A percentile compares a stretch with the other conserved stretches of the same genome.
Conservation (phyloP, 495 filamentous ascomycete species). For the Podospora australis region DNA sequence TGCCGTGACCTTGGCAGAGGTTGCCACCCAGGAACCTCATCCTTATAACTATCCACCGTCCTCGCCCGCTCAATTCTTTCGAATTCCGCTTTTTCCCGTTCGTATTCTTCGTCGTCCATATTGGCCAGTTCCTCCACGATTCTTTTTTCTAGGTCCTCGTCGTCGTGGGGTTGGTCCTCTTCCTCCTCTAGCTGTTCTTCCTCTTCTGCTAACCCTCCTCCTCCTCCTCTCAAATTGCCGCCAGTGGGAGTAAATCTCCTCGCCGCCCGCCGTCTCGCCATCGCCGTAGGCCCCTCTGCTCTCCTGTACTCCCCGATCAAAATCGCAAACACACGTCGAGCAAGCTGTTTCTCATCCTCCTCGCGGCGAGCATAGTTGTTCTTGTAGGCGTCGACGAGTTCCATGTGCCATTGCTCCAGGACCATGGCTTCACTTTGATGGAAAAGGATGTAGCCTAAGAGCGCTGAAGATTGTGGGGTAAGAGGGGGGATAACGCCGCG, state of each 20-base stretch:
- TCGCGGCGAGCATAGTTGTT: conserved; percentile 1
- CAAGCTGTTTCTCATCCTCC: conserved; percentile 33
- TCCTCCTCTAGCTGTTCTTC: not conserved
- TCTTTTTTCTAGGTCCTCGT: too few species aligned
- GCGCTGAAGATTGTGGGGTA: too few species aligned
- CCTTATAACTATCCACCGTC: not conserved
- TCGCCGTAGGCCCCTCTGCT: conserved; percentile 7
- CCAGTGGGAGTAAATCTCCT: too few species aligned
- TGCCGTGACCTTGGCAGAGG: too few species aligned
- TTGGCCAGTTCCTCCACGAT: too few species aligned
- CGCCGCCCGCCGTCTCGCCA: conserved; percentile 5
- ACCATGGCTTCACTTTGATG: too few species aligned
- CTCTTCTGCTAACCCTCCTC: not conserved
- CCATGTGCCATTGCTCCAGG: not conserved
- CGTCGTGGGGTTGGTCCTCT: too few species aligned
- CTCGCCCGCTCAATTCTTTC: not conserved
- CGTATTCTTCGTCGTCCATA: not conserved
- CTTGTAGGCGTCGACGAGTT: not conserved
- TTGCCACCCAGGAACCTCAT: too few species aligned
- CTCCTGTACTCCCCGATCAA: conserved; percentile 41
- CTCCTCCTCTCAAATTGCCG: not conserved
- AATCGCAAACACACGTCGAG: conserved; percentile 45
- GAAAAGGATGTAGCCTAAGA: too few species aligned
- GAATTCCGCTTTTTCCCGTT: not conserved
- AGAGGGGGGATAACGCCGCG: too few species aligned